Evolutionary conservation across 345 rosid genomes (phyloP).

Genomic region (Eucalyptus erythrocorys): DNA sequence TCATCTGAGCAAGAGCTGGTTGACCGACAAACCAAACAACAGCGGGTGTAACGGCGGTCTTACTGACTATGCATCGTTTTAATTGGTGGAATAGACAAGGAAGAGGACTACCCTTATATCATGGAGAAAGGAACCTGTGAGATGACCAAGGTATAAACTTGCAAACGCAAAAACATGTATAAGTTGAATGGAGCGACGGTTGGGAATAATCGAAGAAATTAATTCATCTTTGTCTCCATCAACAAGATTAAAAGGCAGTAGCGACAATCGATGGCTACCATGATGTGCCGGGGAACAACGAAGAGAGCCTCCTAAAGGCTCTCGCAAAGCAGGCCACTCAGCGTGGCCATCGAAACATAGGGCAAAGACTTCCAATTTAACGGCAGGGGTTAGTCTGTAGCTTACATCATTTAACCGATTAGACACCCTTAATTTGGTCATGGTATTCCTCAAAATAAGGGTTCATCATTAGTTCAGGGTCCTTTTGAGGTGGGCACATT

Average conservation of each 20-base stretch:
- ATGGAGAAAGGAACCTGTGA: slow-evolving; percentile 49
- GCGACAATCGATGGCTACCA: slow-evolving; percentile 38
- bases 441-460: neutral
- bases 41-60: slow-evolving; percentile 47
- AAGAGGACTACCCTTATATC: slow-evolving; percentile 45
- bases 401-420: neutral
- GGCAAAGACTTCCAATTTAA: slow-evolving; percentile 49
- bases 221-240: neutral
- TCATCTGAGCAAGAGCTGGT: slow-evolving; percentile 45
- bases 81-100: slow-evolving; percentile 39
- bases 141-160: slow-evolving; percentile 6
- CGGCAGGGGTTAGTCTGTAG: slow-evolving; percentile 24
- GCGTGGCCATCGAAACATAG: slow-evolving; percentile 3
- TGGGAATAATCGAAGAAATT: neutral
- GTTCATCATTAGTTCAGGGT: neutral
- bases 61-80: slow-evolving; percentile 35
- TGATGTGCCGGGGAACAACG: slow-evolving; percentile 34
- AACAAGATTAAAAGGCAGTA: slow-evolving; percentile 11
- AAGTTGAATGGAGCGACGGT: neutral
- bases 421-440: neutral
- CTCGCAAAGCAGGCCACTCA: slow-evolving; percentile 40
- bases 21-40: slow-evolving; percentile 26
- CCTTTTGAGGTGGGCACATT: neutral
- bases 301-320: slow-evolving; percentile 24
- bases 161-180: neutral